Evolutionary conservation across 164 flowering plant genomes (phyloP).

Genomic region (Kingdonia uniflora): DNA sequence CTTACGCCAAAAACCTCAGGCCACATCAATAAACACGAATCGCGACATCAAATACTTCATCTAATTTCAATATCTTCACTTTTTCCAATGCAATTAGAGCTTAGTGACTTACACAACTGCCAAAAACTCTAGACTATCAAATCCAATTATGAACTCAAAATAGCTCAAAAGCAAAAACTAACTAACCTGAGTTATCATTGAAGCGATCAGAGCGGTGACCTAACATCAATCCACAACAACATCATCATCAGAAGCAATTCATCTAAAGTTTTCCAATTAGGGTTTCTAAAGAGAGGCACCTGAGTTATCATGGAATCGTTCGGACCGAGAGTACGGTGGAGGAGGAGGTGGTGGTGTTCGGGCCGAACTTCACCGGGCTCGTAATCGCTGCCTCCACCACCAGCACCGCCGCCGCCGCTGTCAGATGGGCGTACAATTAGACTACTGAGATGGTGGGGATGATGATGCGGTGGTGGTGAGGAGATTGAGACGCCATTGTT

Average conservation of each 20-base stretch:
- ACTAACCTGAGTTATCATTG: constrained; percentile 36
- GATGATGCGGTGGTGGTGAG: constrained; percentile 18
- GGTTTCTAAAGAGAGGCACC: constrained; percentile 18
- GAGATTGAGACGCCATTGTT: too few relatives aligned
- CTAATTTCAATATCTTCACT: too few relatives aligned
- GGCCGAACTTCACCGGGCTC: constrained; percentile 73
- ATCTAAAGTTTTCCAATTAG: too few relatives aligned
- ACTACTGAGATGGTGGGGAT: constrained; percentile 9
- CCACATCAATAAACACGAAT: too few relatives aligned
- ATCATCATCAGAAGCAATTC: neutral
- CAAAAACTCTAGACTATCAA: too few relatives aligned
- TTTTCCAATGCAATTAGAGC: too few relatives aligned
- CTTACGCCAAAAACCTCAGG: too few relatives aligned
- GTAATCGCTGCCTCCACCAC: constrained; percentile 38
- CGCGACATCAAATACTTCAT: too few relatives aligned
- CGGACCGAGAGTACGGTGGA: constrained; percentile 40
- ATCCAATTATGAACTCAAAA: too few relatives aligned
- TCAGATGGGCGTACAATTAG: constrained; percentile 14
- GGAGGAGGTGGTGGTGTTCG: constrained; percentile 15
- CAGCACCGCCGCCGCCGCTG: constrained; percentile 15
- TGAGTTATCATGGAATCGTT: constrained; percentile 32
- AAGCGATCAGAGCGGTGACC: constrained; percentile 33
- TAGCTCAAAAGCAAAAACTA: too few relatives aligned
- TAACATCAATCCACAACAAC: neutral
- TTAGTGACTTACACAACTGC: too few relatives aligned